Percentiles rank a stretch among this genome's conserved stretches.
These are phyloP conservation scores for Themeda triandra DNA, from an alignment of 176 grass and related monocot genomes.

Conservation along the genomic window DNA sequence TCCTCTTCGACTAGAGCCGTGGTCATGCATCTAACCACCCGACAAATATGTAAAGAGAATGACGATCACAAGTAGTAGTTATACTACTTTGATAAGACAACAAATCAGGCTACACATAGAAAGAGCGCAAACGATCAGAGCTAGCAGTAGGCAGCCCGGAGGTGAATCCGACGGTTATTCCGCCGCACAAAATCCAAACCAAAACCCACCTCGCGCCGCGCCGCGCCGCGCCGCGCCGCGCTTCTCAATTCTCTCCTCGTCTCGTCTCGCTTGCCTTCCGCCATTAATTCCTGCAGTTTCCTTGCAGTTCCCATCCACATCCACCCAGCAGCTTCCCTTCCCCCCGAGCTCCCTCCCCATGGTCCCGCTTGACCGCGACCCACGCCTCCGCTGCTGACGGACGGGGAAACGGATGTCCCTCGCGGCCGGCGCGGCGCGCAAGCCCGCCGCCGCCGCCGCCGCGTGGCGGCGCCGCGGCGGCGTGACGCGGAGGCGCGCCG, in stretches of 20 bases:
- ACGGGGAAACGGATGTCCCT: slow-evolving; percentile 17
- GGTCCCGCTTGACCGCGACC: neutral
- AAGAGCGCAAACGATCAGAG: neutral
- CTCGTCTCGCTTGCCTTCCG: too few relatives aligned
- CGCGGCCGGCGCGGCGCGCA: neutral
- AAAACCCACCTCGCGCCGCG: neutral
- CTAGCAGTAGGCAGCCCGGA: neutral
- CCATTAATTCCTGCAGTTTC: neutral
- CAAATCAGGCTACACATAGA: neutral
- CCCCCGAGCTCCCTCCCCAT: neutral
- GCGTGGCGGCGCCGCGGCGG: slow-evolving; percentile 12
- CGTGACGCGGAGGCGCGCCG: slow-evolving; percentile 32
- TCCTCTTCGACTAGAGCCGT: too few relatives aligned
- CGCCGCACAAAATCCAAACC: neutral
- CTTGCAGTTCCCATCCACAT: neutral
- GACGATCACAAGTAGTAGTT: too few relatives aligned
- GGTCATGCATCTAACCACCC: too few relatives aligned
- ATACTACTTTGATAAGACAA: too few relatives aligned
- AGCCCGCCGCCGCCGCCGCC: slow-evolving; percentile 13
- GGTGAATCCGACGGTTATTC: slow-evolving; percentile 14
- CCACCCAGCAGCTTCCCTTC: neutral
- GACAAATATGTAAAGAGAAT: too few relatives aligned
- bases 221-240: neutral
- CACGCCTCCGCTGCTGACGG: neutral
- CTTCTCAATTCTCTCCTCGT: neutral